Evolutionary conservation across 2,329 filamentous ascomycete genomes (phyloP).

Genomic region (Teratosphaeria pseudoeucalypti): DNA sequence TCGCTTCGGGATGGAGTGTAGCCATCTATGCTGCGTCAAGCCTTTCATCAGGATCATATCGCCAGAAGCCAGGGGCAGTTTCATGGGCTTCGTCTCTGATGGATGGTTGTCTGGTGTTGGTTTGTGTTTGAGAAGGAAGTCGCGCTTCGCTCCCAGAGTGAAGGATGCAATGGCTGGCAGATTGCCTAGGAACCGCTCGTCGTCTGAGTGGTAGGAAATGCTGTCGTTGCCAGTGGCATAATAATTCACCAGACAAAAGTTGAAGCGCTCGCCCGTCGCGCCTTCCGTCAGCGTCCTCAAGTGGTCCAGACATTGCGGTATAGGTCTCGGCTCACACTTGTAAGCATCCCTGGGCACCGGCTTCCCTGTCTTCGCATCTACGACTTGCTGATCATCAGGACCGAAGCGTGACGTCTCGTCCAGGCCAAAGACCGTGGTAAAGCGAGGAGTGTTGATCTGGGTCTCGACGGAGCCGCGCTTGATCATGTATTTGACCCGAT

Average conservation of each 20-base stretch:
- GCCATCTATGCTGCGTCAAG: constrained; percentile 62
- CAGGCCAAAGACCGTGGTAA: constrained; percentile 50
- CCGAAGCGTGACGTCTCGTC: constrained; percentile 55
- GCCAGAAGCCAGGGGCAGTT: constrained; percentile 50
- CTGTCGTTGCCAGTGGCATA: constrained; percentile 68
- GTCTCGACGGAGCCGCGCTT: constrained; percentile 54
- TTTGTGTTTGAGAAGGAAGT: constrained; percentile 75
- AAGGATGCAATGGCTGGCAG: constrained; percentile 66
- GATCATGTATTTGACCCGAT: constrained; percentile 42
- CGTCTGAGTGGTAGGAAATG: constrained; percentile 71
- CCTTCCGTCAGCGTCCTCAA: constrained; percentile 55
- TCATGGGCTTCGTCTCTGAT: constrained; percentile 34
- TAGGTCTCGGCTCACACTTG: constrained; percentile 54
- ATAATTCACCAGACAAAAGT: constrained; percentile 75
- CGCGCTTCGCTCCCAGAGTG: constrained; percentile 59
- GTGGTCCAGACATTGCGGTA: constrained; percentile 58
- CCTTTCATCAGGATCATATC: constrained; percentile 76
- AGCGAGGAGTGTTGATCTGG: constrained; percentile 52
- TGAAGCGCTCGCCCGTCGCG: constrained; percentile 57
- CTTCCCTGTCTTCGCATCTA: constrained; percentile 35
- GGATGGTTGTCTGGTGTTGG: constrained; percentile 34
- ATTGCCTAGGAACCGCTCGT: constrained; percentile 63
- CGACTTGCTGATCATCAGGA: constrained; percentile 20
- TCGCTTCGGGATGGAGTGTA: constrained; percentile 69
- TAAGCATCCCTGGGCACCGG: constrained; percentile 38